These are phyloP conservation scores for Boeremia lycopersici DNA, from an alignment of 2,329 filamentous ascomycete species.

Conservation along the genomic window DNA sequence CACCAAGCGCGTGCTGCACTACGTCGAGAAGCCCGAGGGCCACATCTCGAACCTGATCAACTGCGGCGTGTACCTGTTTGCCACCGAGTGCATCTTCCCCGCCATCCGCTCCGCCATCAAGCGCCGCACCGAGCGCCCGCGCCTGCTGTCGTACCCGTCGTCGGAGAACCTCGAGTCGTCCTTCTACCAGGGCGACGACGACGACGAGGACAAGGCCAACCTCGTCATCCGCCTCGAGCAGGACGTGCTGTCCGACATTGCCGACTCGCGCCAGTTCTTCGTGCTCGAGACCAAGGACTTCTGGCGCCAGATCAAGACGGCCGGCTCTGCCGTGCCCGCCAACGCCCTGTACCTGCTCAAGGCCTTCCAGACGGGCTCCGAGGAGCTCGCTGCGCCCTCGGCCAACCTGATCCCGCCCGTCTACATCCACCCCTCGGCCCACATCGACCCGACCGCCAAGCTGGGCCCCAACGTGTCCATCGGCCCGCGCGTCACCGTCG, in stretches of 20 bases:
- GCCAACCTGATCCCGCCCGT: constrained; percentile 90
- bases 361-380: constrained; percentile 80
- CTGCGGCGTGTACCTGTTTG: constrained; percentile 97
- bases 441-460: constrained; percentile 93
- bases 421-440: constrained; percentile 90
- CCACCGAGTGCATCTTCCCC: constrained; percentile 94
- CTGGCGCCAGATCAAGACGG: constrained; percentile 99
- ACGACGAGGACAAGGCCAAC: constrained; percentile 76
- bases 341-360: constrained; percentile 97
- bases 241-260: constrained; percentile 93
- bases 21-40: constrained; percentile 98
- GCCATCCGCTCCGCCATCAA: constrained; percentile 94
- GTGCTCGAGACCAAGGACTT: constrained; percentile 99
- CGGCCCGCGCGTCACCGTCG: constrained; percentile 83
- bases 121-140: constrained; percentile 87
- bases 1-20: constrained; percentile 94
- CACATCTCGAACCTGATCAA: constrained; percentile 99
- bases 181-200: constrained; percentile 65
- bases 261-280: constrained; percentile 97
- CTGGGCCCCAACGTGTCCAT: constrained; percentile 96
- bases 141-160: constrained; percentile 92
- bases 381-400: constrained; percentile 81
- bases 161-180: constrained; percentile 86
- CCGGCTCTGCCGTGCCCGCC: constrained; percentile 92
- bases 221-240: constrained; percentile 94